Conservation (phyloP, 164 flowering plant species). For the Amborella trichopoda region DNA sequence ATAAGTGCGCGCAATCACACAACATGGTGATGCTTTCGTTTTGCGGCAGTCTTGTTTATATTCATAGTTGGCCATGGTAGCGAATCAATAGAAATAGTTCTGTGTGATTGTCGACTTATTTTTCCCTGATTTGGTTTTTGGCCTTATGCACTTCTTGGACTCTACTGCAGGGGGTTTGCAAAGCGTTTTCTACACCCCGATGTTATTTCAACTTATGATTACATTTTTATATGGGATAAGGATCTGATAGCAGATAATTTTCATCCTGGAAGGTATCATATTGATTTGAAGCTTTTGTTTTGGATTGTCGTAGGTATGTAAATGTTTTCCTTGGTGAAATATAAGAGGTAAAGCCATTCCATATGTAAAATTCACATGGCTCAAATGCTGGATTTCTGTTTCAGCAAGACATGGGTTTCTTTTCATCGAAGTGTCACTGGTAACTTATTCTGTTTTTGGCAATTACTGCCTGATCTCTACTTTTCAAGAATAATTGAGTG, state of each 20-base stretch:
- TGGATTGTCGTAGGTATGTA: not conserved
- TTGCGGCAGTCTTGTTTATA: not conserved
- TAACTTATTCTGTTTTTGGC: not conserved
- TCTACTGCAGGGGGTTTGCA: slow-evolving; percentile 89
- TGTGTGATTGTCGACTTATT: not conserved
- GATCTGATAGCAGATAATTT: slow-evolving; percentile 87
- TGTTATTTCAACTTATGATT: slow-evolving; percentile 75
- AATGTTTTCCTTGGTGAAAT: not conserved
- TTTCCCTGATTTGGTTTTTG: not conserved
- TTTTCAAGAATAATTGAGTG: not conserved
- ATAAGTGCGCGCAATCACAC: slow-evolving; percentile 84
- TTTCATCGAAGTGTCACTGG: not conserved
- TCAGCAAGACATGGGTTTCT: not conserved
- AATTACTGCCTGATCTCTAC: not conserved
- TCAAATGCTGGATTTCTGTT: not conserved
- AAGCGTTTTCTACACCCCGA: slow-evolving; percentile 94
- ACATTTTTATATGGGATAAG: slow-evolving; percentile 97
- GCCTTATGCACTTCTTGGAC: not conserved
- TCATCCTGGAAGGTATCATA: slow-evolving; percentile 64
- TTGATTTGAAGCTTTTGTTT: not conserved
- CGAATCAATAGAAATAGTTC: not conserved
- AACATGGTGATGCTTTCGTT: slow-evolving; percentile 46
- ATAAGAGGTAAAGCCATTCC: not conserved
- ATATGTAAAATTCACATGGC: not conserved
- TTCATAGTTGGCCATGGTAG: not conserved